Evolutionary conservation across 2,329 filamentous ascomycete genomes (phyloP).

Genomic region (Aspergillus persii): DNA sequence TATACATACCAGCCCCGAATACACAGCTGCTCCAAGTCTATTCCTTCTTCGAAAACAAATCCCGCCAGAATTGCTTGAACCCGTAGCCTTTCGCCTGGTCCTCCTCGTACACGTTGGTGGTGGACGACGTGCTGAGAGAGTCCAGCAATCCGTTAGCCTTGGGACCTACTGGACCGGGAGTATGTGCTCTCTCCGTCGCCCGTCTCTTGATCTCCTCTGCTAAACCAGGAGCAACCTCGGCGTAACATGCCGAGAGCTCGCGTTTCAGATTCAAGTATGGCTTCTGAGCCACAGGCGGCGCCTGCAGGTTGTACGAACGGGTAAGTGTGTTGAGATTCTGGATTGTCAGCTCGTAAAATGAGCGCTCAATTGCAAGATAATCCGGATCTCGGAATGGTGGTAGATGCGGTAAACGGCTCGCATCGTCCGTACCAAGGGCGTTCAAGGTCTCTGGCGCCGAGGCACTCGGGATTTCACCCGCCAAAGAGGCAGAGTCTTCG

Average conservation of each 20-base stretch:
- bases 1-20: constrained; percentile 8
- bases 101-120: constrained; percentile 69
- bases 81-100: constrained; percentile 72
- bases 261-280: constrained; percentile 83
- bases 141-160: constrained; percentile 58
- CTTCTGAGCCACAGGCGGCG: constrained; percentile 87
- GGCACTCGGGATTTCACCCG: constrained; percentile 2
- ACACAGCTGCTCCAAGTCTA: constrained; percentile 1
- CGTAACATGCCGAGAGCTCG: constrained; percentile 77
- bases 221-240: constrained; percentile 77
- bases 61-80: constrained; percentile 83
- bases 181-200: constrained; percentile 51
- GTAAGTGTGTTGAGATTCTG: constrained; percentile 75
- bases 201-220: constrained; percentile 70
- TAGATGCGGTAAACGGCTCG: constrained; percentile 39
- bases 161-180: constrained; percentile 27
- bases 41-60: constrained; percentile 58
- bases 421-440: constrained; percentile 6
- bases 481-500: background rate
- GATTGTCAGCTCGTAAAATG: constrained; percentile 75
- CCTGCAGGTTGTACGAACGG: constrained; percentile 91
- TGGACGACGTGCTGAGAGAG: constrained; percentile 49
- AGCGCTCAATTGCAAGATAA: constrained; percentile 70
- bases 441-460: constrained; percentile 1
- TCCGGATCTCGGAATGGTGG: constrained; percentile 72